Percentiles rank a stretch among this genome's conserved stretches.
These are phyloP conservation scores for Hygrocybe punicea DNA, from an alignment of 768 basidiomycete genomes.

Conservation along the genomic window DNA sequence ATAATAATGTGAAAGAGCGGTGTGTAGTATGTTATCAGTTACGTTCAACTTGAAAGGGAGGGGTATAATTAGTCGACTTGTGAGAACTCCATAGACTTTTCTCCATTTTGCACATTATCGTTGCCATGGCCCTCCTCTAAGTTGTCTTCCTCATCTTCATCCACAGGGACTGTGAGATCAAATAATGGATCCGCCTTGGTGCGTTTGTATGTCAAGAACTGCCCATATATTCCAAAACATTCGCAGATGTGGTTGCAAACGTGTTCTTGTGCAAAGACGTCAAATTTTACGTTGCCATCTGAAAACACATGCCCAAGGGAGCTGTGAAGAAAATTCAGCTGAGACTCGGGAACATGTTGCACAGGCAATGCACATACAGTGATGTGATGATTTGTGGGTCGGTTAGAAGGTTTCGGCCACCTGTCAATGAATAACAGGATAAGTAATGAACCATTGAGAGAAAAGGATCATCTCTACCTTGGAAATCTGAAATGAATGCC, in stretches of 20 bases:
- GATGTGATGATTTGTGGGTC: background rate
- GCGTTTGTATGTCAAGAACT: background rate
- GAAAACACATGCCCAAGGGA: background rate
- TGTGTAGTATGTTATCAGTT: no score
- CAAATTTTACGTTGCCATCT: slow-evolving; percentile 1
- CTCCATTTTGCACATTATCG: no score
- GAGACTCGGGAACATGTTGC: background rate
- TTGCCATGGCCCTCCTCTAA: no score
- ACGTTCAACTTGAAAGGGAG: no score
- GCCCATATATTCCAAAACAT: background rate
- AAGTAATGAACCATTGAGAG: background rate
- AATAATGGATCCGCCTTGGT: no score
- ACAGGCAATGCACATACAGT: background rate
- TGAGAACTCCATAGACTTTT: no score
- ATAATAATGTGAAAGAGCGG: no score
- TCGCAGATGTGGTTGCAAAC: background rate
- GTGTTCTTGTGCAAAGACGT: background rate
- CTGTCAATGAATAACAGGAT: background rate
- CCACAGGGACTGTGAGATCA: no score
- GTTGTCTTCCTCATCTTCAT: no score
- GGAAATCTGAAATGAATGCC: slow-evolving; percentile 26
- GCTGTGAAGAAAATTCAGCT: background rate
- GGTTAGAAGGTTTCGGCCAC: background rate
- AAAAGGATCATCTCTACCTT: slow-evolving; percentile 15
- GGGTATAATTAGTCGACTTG: no score